Evolutionary conservation across 225 moss, liverwort and hornwort genomes (phyloP), one percentile per base, ranked within the genome.

Genomic region (Pleurozium schreberi): DNA sequence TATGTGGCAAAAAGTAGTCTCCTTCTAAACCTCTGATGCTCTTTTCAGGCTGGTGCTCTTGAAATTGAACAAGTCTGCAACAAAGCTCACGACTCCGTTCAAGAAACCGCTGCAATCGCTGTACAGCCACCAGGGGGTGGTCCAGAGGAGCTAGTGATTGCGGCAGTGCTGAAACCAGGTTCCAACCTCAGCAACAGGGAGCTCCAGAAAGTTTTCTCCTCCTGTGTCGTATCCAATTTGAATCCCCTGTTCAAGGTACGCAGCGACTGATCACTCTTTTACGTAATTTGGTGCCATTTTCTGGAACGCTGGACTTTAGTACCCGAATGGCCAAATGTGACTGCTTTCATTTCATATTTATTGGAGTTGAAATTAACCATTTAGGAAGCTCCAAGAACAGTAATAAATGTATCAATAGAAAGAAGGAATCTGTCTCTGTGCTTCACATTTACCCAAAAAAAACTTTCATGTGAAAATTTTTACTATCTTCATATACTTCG

Each of bases 1-100:
- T 62, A 6, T 58, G 45, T 57, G 31, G 82, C 33, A 62, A n/a
- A 63, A 22, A 22, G 25, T 22, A 63, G 43, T 43, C 4, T 45
- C 22, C 43, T 27, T 18, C 81, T 60, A 38, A 55, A 12, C 18
- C 45, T 62, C 45, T 45, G 31, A n/a, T 61, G 61, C 62, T 43
- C 52, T 55, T 49, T 53, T 70, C 92, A 98, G 98, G 90, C 96
- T 84, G 96, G 98, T 89, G 95, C 98, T 36, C 90, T 98, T 85
- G 98, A 97, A 90, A 97, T 97, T 63, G 97, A 97, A 86, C 93
- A 95, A 59, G 94, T 96, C 50, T 98, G 97, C 90, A 96, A 96
- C 88, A 87, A 86, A 87, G 93, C 98, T 68, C 95, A 97, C 85
- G 89, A 93, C n/a, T 90, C 86, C 66, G 78, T 97, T 61, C 85